Percentiles rank a stretch among this genome's conserved stretches.
These are phyloP conservation scores for Acacia melanoxylon DNA, from an alignment of 306 rosid species.

Conservation along the genomic window DNA sequence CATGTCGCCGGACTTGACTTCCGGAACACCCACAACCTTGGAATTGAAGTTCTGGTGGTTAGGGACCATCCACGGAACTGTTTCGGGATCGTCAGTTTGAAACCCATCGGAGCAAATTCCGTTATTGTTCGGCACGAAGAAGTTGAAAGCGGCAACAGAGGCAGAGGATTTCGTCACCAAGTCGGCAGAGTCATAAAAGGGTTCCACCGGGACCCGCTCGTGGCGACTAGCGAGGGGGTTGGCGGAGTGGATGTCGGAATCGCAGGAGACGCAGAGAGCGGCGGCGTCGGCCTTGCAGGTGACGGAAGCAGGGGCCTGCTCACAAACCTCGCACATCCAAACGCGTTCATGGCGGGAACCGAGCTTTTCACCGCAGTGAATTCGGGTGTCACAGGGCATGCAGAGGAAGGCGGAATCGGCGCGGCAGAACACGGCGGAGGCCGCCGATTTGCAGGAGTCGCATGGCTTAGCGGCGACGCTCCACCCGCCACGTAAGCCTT, in stretches of 20 bases:
- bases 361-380: slow-evolving; percentile 50
- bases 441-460: slow-evolving; percentile 50
- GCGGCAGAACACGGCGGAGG: slow-evolving; percentile 48
- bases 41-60: slow-evolving; percentile 35
- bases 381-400: slow-evolving; percentile 50
- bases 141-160: slow-evolving; percentile 26
- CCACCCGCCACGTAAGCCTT: slow-evolving; percentile 34
- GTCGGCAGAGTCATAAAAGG: slow-evolving; percentile 50
- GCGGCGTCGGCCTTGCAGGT: slow-evolving; percentile 78
- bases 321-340: slow-evolving; percentile 78
- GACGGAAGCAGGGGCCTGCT: slow-evolving; percentile 61
- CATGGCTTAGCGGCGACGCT: slow-evolving; percentile 44
- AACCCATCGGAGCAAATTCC: slow-evolving; percentile 3
- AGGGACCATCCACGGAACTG: slow-evolving; percentile 39
- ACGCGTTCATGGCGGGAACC: slow-evolving; percentile 61
- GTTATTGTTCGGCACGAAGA: slow-evolving; percentile 9
- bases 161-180: slow-evolving; percentile 26
- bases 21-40: slow-evolving; percentile 42
- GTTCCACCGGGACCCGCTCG: slow-evolving; percentile 64
- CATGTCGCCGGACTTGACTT: slow-evolving; percentile 41
- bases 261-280: slow-evolving; percentile 65
- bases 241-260: slow-evolving; percentile 71
- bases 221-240: slow-evolving; percentile 68
- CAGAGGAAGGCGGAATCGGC: slow-evolving; percentile 63
- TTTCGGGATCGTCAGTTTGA: slow-evolving; percentile 24